phyloP scores from a whole-genome alignment of 2,329 filamentous ascomycete species.

The Verticillium nonalfalfae region DNA sequence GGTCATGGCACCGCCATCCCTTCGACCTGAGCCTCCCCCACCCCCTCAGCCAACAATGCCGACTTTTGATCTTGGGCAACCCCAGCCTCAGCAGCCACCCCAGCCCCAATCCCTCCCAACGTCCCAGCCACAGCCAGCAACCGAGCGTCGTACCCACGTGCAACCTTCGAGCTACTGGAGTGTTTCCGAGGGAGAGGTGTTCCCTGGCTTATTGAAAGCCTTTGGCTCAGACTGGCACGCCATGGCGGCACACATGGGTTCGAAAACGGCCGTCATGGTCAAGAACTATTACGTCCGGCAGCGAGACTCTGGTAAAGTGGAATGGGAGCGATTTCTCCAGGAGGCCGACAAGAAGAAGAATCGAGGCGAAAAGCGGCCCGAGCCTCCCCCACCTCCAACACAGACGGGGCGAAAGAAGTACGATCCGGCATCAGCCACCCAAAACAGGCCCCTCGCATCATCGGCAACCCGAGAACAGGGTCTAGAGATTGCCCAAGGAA shows the following conservation, averaged over 20 bases:
- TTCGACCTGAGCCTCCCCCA: conserved; percentile 47
- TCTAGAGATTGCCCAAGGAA: conserved; percentile 37
- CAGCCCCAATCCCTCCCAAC: conserved; percentile 25
- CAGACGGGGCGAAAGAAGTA: conserved; percentile 44
- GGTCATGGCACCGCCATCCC: conserved; percentile 49
- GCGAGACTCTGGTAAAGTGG: conserved; percentile 50
- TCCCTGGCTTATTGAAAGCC: conserved; percentile 62
- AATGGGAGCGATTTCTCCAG: conserved; percentile 53
- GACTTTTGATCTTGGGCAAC: conserved; percentile 39
- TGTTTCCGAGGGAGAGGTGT: conserved; percentile 73
- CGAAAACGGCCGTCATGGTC: conserved; percentile 81
- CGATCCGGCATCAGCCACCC: conserved; percentile 34
- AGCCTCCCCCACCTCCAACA: conserved; percentile 50
- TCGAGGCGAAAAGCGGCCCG: conserved; percentile 52
- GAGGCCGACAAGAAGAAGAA: conserved; percentile 52
- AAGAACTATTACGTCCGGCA: conserved; percentile 63
- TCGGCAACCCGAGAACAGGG: conserved; percentile 32
- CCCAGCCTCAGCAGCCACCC: conserved; percentile 4
- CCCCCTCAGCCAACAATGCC: conserved; percentile 39
- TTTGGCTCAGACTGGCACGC: conserved; percentile 75
- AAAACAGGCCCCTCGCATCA: conserved; percentile 31
- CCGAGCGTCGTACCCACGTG: conserved; percentile 44
- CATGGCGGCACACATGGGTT: conserved; percentile 74
- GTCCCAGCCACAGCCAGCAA: conserved; percentile 26
- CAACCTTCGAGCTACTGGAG: conserved; percentile 83